A percentile compares a stretch with the other conserved stretches of the same genome.
phyloP scores from a whole-genome alignment of 345 rosid species.

The Linum trigynum region DNA sequence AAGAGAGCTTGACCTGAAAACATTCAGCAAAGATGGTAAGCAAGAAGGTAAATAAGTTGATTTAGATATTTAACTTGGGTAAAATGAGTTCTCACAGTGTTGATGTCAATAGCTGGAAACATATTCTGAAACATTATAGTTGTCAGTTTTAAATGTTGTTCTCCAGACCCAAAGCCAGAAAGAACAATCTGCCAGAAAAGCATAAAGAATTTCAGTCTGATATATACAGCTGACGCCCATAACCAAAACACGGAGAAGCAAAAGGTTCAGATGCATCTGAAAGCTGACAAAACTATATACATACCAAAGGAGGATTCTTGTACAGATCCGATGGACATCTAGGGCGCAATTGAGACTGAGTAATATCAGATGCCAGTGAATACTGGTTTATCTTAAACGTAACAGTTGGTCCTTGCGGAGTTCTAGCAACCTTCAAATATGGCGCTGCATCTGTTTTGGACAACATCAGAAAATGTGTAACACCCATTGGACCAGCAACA shows the following conservation, averaged over 20 bases:
- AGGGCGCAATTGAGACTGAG: slow-evolving; percentile 76
- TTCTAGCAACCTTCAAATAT: slow-evolving; percentile 71
- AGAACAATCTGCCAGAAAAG: slow-evolving; percentile 64
- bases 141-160: slow-evolving; percentile 73
- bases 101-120: slow-evolving; percentile 82
- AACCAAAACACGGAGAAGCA: not conserved
- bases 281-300: not conserved
- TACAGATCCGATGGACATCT: slow-evolving; percentile 91
- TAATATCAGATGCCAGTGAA: slow-evolving; percentile 61
- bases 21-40: slow-evolving; percentile 16
- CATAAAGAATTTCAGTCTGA: too few relatives aligned
- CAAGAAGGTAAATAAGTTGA: slow-evolving; percentile 2
- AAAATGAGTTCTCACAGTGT: slow-evolving; percentile 52
- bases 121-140: slow-evolving; percentile 94
- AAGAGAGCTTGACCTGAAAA: slow-evolving; percentile 78
- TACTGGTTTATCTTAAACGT: slow-evolving; percentile 75
- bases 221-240: too few relatives aligned
- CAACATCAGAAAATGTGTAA: slow-evolving; percentile 78
- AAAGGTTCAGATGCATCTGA: not conserved
- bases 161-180: slow-evolving; percentile 83
- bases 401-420: slow-evolving; percentile 94
- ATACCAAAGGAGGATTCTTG: slow-evolving; percentile 82
- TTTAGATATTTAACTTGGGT: slow-evolving; percentile 10
- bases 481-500: slow-evolving; percentile 97
- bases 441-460: slow-evolving; percentile 65